Base-by-base conservation (phyloP, 2,329 filamentous ascomycete genomes). In the Colletotrichum neosansevieriae region DNA sequence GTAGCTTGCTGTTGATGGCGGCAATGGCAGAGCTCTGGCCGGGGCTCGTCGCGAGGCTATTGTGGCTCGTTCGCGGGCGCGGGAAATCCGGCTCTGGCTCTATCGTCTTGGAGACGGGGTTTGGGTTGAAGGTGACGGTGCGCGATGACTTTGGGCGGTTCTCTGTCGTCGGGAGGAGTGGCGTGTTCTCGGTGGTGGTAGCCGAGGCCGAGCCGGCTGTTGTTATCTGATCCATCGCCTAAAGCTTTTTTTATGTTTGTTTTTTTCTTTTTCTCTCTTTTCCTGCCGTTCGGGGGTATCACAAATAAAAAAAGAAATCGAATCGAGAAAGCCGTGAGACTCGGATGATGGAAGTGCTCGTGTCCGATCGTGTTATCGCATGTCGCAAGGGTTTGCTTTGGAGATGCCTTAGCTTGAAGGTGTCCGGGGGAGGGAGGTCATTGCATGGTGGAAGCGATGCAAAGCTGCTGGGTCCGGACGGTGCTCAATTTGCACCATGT, bases 1-100 rank as follows among this genome's bases (percentile, higher is more conserved):
- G 91, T 53, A 98, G 85, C 80, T 94, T 97, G 85, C 85, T 95
- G 80, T 98, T 97, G 73, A 98, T 82, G 3, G 92, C 88, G 5
- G 94, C 90, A 24, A 97, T 90, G 17, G 88, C 85, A 24, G 85
- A 85, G 59, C 74, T 79, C 61, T 78, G 75, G 38, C 66, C 66
- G 72, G 78, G 72, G 76, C 76, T 78, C 71, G 73, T 76, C 67
- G 79, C 77, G 69, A 74, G 71, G 67, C 67, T 69, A 72, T 74
- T 71, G 62, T 74, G 47, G 24, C 79, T 83, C 63, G 79, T 68
- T 70, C 63, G 64, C 69, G 76, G 44, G 63, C 70, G 51, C 59
- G 68, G 70, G 45, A 75, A 73, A 13, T 74, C 74, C 15, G 82
- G 74, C 50, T 84, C 83, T 19, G 85, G 83, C 72, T 88, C 86